phyloP scores from a whole-genome alignment of 1,284 basidiomycete genomes.

The Leccinum fallax region DNA sequence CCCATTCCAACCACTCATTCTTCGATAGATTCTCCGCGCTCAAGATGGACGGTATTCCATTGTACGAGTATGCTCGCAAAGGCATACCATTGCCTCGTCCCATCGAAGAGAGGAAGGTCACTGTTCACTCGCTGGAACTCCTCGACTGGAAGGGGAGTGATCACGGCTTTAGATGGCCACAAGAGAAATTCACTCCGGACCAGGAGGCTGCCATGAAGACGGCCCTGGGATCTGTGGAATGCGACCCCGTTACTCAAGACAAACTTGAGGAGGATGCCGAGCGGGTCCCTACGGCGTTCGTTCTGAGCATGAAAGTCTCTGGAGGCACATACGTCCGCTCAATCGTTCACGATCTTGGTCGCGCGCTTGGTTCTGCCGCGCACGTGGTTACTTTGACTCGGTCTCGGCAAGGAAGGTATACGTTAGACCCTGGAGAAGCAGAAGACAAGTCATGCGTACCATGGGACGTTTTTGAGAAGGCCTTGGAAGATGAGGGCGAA shows the following conservation, averaged over 20 bases:
- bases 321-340: constrained; percentile 97
- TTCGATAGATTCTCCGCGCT: constrained; percentile 87
- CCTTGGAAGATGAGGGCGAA: constrained; percentile 54
- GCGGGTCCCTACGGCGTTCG: constrained; percentile 75
- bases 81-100: constrained; percentile 90
- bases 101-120: constrained; percentile 86
- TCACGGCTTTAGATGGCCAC: constrained; percentile 74
- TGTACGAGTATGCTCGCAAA: constrained; percentile 96
- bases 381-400: constrained; percentile 90
- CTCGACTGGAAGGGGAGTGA: constrained; percentile 67
- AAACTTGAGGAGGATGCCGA: constrained; percentile 39
- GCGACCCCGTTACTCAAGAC: constrained; percentile 35
- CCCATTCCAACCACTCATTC: constrained; percentile 12
- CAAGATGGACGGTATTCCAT: constrained; percentile 96
- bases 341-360: constrained; percentile 88
- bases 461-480: constrained; percentile 79
- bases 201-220: constrained; percentile 72
- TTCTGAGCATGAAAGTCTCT: constrained; percentile 88
- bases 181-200: constrained; percentile 65
- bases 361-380: constrained; percentile 81
- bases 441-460: constrained; percentile 61
- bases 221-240: constrained; percentile 54
- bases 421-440: constrained; percentile 45
- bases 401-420: constrained; percentile 82
- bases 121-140: constrained; percentile 79